phyloP scores from a whole-genome alignment of 495 filamentous ascomycete species.

The Cercophora samala region DNA sequence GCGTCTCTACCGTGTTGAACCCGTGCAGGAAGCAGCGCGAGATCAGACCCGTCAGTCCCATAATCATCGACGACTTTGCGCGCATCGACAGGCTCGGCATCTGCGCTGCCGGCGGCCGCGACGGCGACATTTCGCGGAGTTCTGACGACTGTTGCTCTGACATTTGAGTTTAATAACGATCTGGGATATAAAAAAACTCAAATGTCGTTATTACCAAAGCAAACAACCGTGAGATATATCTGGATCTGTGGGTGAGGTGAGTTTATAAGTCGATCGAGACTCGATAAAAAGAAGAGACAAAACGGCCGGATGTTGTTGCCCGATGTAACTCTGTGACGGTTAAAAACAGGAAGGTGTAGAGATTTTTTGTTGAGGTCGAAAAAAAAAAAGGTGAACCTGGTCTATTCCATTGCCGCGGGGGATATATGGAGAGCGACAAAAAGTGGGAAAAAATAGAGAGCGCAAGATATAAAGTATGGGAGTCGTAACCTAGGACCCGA shows the following conservation, averaged over 20 bases:
- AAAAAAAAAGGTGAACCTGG: background rate
- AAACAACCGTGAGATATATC: background rate
- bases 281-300: background rate
- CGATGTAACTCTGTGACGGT: background rate
- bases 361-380: background rate
- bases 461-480: background rate
- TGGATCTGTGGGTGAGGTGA: background rate
- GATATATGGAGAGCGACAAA: too few species aligned
- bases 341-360: background rate
- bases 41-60: conserved; percentile 49
- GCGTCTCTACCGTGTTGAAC: conserved; percentile 57
- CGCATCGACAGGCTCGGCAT: conserved; percentile 53
- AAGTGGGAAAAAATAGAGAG: background rate
- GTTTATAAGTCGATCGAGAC: background rate
- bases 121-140: conserved; percentile 16
- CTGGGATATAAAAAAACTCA: background rate
- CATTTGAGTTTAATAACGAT: background rate
- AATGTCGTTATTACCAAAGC: background rate
- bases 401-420: background rate
- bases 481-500: background rate
- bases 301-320: background rate
- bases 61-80: conserved; percentile 49
- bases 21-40: conserved; percentile 47
- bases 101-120: conserved; percentile 17
- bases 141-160: background rate